Evolutionary conservation across 2,329 filamentous ascomycete genomes (phyloP), one percentile per base, ranked within the genome.

Genomic region (Didymella pinodella): DNA sequence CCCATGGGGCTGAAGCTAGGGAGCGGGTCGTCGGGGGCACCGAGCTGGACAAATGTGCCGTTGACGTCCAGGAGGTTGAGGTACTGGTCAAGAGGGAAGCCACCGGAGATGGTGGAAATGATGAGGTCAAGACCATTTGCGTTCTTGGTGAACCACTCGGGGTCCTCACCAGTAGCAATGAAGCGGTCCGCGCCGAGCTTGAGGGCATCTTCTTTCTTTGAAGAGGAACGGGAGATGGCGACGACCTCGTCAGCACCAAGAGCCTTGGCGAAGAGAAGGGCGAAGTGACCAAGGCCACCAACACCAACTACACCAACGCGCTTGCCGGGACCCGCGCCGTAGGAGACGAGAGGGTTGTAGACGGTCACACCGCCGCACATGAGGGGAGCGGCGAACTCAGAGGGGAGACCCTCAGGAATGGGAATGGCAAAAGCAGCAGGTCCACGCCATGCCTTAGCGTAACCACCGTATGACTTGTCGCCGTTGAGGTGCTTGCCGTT

Each of bases 341-440:
- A 88, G 26, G 90, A 84, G 50, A 90, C 86, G 7, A 96, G 83
- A 0, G 92, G 92, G 62, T 86, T 89, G 81, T 89, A 96, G 41
- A 88, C 86, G 0, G 92, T 95, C 61, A 95, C 83, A 64, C 92
- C 92, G 34, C 90, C 92, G 77, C 92, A 96, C 68, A 95, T 84
- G 88, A 93, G 91, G 5, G 90, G 90, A 1, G 90, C 91, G 1
- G 88, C 90, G 50, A 87, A 78, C 49, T 76, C 78, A 38, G 75
- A 80, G 57, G 80, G 72, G 40, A 95, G 84, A 47, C 82, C 85
- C n/a, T 92, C 90, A 18, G 92, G 92, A 63, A 96, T 93, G 64
- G 88, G 88, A 72, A 87, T 85, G 10, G 82, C 83, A 73, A 85
- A 93, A 78, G 91, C 87, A 77, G 92, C 89, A 77, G 93, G 90